Conservation (phyloP, 1,284 basidiomycete genomes). For the Moesziomyces globuligerus region DNA sequence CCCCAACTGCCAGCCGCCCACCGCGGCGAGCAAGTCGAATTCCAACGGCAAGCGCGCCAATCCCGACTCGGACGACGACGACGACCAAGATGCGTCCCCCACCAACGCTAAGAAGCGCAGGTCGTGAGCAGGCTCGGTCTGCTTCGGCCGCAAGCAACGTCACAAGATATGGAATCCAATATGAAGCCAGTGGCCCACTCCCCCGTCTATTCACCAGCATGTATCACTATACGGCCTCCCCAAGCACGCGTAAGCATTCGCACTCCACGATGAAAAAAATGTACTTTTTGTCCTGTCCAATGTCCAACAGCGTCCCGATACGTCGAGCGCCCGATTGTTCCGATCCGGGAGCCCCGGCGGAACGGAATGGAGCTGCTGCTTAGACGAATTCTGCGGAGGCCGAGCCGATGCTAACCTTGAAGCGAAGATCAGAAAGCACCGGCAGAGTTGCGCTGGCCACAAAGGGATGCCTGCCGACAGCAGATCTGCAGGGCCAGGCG, state of each 20-base stretch:
- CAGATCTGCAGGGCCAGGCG: too few relatives aligned
- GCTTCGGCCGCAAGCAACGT: neutral
- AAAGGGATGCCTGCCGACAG: too few relatives aligned
- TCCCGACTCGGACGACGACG: constrained; percentile 18
- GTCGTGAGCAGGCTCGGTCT: constrained; percentile 4
- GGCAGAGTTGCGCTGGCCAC: too few relatives aligned
- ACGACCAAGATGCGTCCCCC: constrained; percentile 13
- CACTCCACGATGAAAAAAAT: neutral
- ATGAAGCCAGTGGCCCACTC: neutral
- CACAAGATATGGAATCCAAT: constrained; percentile 14
- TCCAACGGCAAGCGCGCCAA: constrained; percentile 13
- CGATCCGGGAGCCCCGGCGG: too few relatives aligned
- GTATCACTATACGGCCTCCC: constrained; percentile 14
- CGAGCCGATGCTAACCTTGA: too few relatives aligned
- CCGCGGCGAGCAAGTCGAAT: constrained; percentile 4
- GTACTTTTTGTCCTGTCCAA: neutral
- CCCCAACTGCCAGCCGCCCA: constrained; percentile 40
- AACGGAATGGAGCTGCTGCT: too few relatives aligned
- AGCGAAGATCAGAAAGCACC: too few relatives aligned
- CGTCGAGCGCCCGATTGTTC: neutral
- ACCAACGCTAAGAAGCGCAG: constrained; percentile 25
- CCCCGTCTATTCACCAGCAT: neutral
- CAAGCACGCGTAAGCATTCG: neutral
- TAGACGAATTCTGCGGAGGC: too few relatives aligned
- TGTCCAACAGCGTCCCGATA: too few relatives aligned